Conservation (phyloP, 345 rosid genomes). For the Trapa bicornis region DNA sequence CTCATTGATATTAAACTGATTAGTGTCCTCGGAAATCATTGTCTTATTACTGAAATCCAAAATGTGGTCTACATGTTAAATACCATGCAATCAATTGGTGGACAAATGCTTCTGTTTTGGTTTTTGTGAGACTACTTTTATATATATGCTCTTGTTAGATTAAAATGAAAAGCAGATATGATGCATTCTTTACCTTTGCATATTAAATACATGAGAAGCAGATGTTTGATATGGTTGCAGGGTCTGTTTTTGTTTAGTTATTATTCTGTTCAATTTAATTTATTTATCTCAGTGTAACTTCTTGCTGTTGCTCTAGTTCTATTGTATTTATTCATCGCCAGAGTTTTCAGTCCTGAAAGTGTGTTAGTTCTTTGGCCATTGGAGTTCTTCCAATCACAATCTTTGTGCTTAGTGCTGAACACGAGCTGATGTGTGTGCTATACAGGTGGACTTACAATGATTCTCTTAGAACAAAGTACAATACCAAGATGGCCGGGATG, state of each 20-base stretch:
- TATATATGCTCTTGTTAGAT: not conserved
- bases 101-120: no score
- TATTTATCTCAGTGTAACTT: not conserved
- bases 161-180: not conserved
- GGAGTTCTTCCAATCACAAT: not conserved
- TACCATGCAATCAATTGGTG: not conserved
- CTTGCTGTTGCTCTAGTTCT: not conserved
- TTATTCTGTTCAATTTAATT: not conserved
- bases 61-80: not conserved
- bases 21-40: not conserved
- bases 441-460: slow-evolving; percentile 33
- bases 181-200: no score
- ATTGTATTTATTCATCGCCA: not conserved
- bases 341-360: not conserved
- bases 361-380: not conserved
- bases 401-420: not conserved
- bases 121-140: no score
- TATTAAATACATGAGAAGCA: not conserved
- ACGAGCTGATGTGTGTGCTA: not conserved
- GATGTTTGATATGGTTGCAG: not conserved
- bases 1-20: not conserved
- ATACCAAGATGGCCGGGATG: slow-evolving; percentile 35
- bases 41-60: not conserved
- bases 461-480: slow-evolving; percentile 29
- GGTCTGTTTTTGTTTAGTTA: no score